Evolutionary conservation across 371 early-diverging fungal genomes (phyloP).

Genomic region (Circinella umbellata): DNA sequence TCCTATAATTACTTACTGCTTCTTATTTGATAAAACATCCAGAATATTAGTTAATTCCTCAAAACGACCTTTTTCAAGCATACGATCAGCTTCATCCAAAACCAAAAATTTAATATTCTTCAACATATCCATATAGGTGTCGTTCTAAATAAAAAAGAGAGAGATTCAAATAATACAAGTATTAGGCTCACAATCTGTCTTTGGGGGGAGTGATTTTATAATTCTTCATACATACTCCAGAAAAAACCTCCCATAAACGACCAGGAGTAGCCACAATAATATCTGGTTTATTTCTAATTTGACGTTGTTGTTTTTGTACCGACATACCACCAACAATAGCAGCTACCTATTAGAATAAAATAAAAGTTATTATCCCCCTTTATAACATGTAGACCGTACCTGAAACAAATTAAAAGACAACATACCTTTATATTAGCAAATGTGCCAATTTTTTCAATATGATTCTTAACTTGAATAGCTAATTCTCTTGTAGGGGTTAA

Average conservation of each 20-base stretch:
- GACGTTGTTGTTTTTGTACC: constrained; percentile 85
- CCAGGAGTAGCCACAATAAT: constrained; percentile 98
- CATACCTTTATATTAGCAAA: constrained; percentile 58
- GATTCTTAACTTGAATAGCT: constrained; percentile 87
- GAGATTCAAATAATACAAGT: too few relatives aligned
- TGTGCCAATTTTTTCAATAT: constrained; percentile 67
- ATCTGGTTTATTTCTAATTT: constrained; percentile 72
- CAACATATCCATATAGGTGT: constrained; percentile 56
- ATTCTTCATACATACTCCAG: constrained; percentile 46
- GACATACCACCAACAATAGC: constrained; percentile 95
- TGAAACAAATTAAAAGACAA: neutral
- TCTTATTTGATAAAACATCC: constrained; percentile 55
- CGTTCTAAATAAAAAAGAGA: constrained; percentile 38
- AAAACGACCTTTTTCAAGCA: constrained; percentile 94
- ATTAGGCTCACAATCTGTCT: too few relatives aligned
- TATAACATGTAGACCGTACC: too few relatives aligned
- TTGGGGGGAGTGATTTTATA: too few relatives aligned
- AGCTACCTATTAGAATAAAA: constrained; percentile 42
- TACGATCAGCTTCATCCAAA: constrained; percentile 98
- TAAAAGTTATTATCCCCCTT: neutral
- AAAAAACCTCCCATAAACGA: constrained; percentile 92
- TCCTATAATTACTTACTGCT: constrained; percentile 34
- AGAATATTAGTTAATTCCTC: constrained; percentile 74
- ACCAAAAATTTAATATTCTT: constrained; percentile 73
- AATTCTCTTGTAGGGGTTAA: constrained; percentile 94